These are phyloP conservation scores for Lithospermum erythrorhizon DNA, from an alignment of 257 asterid genomes.

Conservation along the genomic window DNA sequence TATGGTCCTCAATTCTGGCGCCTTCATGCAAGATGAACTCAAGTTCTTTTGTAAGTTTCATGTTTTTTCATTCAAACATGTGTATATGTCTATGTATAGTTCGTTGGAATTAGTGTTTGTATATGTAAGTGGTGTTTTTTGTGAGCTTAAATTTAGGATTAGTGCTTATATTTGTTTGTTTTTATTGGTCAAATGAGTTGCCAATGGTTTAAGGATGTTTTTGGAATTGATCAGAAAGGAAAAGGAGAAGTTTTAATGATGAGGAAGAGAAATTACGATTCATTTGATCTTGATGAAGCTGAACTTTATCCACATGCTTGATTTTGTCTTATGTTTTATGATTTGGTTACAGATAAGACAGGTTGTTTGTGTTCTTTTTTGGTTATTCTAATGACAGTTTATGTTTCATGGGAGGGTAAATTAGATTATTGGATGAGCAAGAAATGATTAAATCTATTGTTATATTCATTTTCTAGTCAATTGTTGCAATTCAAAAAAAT, in stretches of 20 bases:
- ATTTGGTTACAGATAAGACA: neutral
- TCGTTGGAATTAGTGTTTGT: neutral
- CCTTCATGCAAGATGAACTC: neutral
- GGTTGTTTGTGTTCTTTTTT: neutral
- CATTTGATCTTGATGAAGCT: neutral
- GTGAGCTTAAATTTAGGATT: neutral
- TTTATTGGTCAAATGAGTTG: neutral
- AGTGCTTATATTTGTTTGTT: neutral
- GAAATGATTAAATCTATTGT: neutral
- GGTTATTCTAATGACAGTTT: neutral
- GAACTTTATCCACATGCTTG: neutral
- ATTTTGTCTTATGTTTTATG: neutral
- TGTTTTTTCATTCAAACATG: too few relatives aligned
- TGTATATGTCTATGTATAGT: too few relatives aligned
- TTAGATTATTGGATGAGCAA: neutral
- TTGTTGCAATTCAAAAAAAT: neutral
- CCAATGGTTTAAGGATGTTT: neutral
- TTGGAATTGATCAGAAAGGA: neutral
- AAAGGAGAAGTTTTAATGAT: neutral
- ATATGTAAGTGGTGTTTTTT: too few relatives aligned
- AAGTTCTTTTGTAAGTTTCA: neutral
- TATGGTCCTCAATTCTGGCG: too few relatives aligned
- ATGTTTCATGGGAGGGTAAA: neutral
- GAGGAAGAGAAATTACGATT: neutral
- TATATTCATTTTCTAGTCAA: too few relatives aligned